Base-by-base conservation (phyloP, 1,284 basidiomycete genomes). In the Papiliotrema nemorosa region DNA sequence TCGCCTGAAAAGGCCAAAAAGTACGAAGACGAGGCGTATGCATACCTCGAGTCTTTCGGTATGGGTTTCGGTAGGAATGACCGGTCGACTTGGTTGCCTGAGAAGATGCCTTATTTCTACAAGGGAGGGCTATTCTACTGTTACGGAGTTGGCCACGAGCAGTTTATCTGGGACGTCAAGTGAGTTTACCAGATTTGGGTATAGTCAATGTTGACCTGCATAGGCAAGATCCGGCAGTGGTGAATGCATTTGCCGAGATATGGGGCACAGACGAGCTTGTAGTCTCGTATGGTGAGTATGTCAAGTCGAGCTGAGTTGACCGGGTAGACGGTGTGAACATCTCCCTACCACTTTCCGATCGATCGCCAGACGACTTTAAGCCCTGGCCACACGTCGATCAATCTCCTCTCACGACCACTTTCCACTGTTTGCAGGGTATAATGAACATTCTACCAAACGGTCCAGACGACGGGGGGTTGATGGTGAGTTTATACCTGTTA, bases 401-500 rank as follows among this genome's bases (percentile, higher is more conserved):
- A 54, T 67, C 65, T 38, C 68, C 72, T 12, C 33, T 49, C 22
- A 58, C 67, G 36, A 57, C 58, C 4, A 62, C 57, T 27, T 64
- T 67, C 49, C 60, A 73, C 60, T 73, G 71, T 54, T 58, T 74
- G 9, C 74, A 75, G 50, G 74, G 74, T 18, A 70, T 74, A 41
- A 59, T 68, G 40, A 73, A 75, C 55, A 56, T 73, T 13, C 49
- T 54, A 2, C 49, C 44, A 5, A 31, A 31, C 29, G 29, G 29
- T 31, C 29, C 29, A 31, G 29, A 31, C 29, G 29, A 69, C 69
- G 47, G 64, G 62, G 10, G 29, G 14, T 31, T 31, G 29, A 31
- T 31, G 29, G 29, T 31, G 29, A 31, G 29, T 31, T 31, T 14
- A 31, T 31, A 14, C 29, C 29, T 31, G 7, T 14, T 31, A 7